These are phyloP conservation scores for Cyclaneusma minus DNA, from an alignment of 2,329 filamentous ascomycete genomes.

Conservation along the genomic window DNA sequence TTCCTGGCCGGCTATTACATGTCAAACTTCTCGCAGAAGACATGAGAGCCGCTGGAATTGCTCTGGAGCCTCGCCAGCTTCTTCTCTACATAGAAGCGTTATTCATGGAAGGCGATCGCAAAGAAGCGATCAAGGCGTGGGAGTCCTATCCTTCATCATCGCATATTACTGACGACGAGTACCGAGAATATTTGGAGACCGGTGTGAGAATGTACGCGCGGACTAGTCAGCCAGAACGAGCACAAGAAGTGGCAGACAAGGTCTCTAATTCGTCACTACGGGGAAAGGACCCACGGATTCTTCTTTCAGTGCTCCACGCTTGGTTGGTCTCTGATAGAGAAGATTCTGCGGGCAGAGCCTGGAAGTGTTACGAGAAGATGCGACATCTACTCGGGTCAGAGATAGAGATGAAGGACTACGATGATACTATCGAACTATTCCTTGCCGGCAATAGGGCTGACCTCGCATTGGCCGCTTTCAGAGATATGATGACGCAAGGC, in stretches of 20 bases:
- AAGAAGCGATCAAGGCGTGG: constrained; percentile 19
- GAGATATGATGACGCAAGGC: constrained; percentile 90
- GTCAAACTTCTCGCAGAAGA: constrained; percentile 48
- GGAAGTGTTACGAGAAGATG: constrained; percentile 50
- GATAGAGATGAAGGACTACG: constrained; percentile 62
- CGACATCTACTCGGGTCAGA: constrained; percentile 40
- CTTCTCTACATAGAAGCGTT: constrained; percentile 54
- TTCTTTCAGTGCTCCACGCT: constrained; percentile 55
- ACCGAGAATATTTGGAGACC: constrained; percentile 43
- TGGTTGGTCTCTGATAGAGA: constrained; percentile 34
- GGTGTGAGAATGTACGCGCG: constrained; percentile 50
- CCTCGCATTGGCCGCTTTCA: constrained; percentile 61
- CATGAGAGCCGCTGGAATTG: constrained; percentile 41
- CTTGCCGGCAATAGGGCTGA: constrained; percentile 48
- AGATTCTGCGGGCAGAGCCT: constrained; percentile 39
- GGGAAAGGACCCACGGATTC: constrained; percentile 34
- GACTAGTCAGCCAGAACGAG: constrained; percentile 39
- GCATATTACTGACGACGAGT: constrained; percentile 11
- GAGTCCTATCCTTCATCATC: constrained; percentile 16
- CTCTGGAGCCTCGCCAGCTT: constrained; percentile 40
- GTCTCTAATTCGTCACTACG: constrained; percentile 29
- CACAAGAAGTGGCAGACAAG: constrained; percentile 36
- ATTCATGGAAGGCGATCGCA: constrained; percentile 43
- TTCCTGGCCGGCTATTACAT: constrained; percentile 42
- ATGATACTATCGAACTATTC: constrained; percentile 56